Evolutionary conservation across 495 filamentous ascomycete species (phyloP).

Genomic region (Astrothelium macrocarpum): DNA sequence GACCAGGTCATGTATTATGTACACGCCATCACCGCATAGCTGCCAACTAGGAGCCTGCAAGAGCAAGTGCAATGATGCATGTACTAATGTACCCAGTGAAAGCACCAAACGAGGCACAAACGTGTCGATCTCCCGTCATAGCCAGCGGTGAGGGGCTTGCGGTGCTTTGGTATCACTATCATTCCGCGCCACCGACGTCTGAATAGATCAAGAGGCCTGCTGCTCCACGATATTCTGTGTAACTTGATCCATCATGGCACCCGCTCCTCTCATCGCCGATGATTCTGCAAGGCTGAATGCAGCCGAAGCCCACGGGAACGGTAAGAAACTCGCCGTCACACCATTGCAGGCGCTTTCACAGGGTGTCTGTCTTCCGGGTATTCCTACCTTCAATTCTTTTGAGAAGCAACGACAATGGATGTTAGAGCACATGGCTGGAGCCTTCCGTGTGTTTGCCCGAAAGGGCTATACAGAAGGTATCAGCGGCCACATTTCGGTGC

Average conservation of each 20-base stretch:
- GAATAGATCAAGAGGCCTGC: no score
- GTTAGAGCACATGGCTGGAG: conserved; percentile 49
- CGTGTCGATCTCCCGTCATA: background rate
- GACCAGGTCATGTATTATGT: no score
- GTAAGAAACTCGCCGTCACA: conserved; percentile 7
- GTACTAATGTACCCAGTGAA: no score
- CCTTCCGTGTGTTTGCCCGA: conserved; percentile 49
- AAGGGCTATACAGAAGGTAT: conserved; percentile 56
- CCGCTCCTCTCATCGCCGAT: conserved; percentile 4
- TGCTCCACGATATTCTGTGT: no score
- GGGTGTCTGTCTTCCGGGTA: conserved; percentile 23
- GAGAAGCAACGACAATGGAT: conserved; percentile 37
- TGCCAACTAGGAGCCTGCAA: no score
- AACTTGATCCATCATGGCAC: background rate
- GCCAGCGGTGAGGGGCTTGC: background rate
- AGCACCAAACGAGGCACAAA: background rate
- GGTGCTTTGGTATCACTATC: conserved; percentile 7
- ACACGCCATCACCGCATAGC: no score
- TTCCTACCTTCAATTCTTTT: conserved; percentile 28
- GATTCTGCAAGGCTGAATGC: background rate
- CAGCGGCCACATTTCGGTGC: conserved; percentile 54
- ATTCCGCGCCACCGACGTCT: background rate
- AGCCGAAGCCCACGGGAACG: background rate
- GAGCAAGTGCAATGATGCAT: no score
- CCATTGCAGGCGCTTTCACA: conserved; percentile 33